Evolutionary conservation across 352 stramenopile genomes (phyloP), one percentile per base, ranked within the genome.

Genomic region (Thalassiosira oceanica): DNA sequence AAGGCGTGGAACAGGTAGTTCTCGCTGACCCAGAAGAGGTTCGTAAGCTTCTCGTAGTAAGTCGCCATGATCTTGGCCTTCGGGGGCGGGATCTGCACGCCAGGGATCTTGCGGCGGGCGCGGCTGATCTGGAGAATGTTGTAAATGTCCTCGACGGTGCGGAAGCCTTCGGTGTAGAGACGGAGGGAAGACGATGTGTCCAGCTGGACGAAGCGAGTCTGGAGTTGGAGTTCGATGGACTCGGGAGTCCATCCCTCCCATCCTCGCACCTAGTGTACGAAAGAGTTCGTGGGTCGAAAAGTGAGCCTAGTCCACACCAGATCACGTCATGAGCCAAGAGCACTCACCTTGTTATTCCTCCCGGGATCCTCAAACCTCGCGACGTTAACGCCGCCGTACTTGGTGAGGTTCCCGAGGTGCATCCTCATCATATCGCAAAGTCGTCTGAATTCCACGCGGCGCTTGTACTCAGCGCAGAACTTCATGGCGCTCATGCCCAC

Each of bases 61-160:
- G 92, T 96, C 11, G 96, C 93, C 81, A 98, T 97, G 44, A 98
- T 83, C 36, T 97, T 93, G 21, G 96, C 84, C 48, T 97, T 97
- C 28, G 95, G 94, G 18, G 93, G 86, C 23, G 77, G 60, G 11
- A 75, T 55, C 15, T 79, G 66, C 1, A 78, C 65, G 21, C 78
- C 68, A 1, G 53, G 37, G 21, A 78, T 36, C 60, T 88, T 88
- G 16, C 78, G 55, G 42, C 82, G 70, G 8, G 73, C 57, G 16
- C 80, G 64, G n/a, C 57, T 77, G 31, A 89, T 89, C 61, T 88
- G 91, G 76, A 98, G 94, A 80, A 99, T 97, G 63, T 92, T 96
- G 88, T 98, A 97, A 77, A 99, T 98, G 83, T 99, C 96, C 79
- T 99, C 96, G 28, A 98, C 96, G 10, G 96, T 99, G 49, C 96